Base-by-base conservation (phyloP, 176 grass and related monocot genomes). In the Aegilops bicornis region DNA sequence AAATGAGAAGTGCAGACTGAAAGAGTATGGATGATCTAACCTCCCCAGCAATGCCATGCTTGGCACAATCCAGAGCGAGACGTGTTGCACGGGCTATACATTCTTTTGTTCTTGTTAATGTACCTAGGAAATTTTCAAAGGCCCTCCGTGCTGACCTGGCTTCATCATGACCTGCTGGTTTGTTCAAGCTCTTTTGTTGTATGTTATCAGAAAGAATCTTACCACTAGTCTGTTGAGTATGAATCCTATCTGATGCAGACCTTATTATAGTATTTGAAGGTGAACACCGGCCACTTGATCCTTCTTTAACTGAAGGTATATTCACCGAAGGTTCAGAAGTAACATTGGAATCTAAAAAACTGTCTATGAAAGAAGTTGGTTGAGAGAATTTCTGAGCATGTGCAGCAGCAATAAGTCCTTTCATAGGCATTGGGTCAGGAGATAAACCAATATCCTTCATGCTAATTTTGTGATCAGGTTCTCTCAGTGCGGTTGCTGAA, bases 31-130 rank as follows among this genome's bases (percentile, higher is more conserved):
- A 78, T 82, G 75, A 68, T 79, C 91, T 84, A 76, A 98, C 96
- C 96, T 98, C 93, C 75, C 96, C 92, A 79, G 96, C 93, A 87
- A 95, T 98, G 69, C 92, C 92, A 90, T 98, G 89, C 81, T 96
- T 98, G 73, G 90, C 92, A 83, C 93, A 98, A 73, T 98, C 96
- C 45, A 98, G 93, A 83, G 93, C 96, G 70, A 98, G 88, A 58
- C 93, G 92, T 64, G 96, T 98, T 89, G 93, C 96, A 75, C 96
- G 92, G 67, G 90, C 89, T 89, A 98, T 98, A 86, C 87, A 91
- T 84, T 98, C 96, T 83, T 98, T 98, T 19, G 96, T 96, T 87
- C 96, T 91, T 80, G 96, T 94, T 54, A 98, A 69, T 47, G 90
- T 94, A 60, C 86, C 88, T 85, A 98, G 86, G 33, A 94, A 94